Percentiles rank a stretch among this genome's conserved stretches.
Conservation (phyloP, 208 protist genomes). For the Spongospora subterranea region DNA sequence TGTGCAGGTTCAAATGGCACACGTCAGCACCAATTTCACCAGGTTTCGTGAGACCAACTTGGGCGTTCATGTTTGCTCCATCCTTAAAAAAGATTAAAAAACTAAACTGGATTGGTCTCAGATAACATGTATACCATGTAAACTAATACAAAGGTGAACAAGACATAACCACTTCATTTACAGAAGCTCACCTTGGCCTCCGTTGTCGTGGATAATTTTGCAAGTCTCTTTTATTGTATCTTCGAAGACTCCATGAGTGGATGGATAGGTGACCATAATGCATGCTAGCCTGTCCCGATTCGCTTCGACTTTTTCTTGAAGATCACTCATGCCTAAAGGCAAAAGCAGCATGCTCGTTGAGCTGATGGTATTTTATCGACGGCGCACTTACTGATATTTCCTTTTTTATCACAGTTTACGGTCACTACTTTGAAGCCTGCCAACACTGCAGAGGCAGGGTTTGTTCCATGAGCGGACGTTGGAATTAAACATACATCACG, state of each 20-base stretch:
- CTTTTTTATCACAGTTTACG: constrained; percentile 86
- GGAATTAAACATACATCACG: constrained; percentile 96
- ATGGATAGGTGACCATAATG: constrained; percentile 84
- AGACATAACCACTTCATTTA: not conserved
- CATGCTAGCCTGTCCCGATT: constrained; percentile 87
- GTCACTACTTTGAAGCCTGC: constrained; percentile 72
- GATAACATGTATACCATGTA: not conserved
- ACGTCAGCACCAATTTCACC: constrained; percentile 95
- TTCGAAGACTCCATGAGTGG: constrained; percentile 88
- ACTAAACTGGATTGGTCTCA: not conserved
- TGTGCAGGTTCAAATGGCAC: constrained; percentile 98
- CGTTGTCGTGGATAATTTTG: constrained; percentile 81
- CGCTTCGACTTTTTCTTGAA: constrained; percentile 84
- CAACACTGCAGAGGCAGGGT: constrained; percentile 94
- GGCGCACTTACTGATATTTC: constrained; percentile 70
- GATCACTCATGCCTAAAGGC: constrained; percentile 85
- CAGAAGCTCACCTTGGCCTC: constrained; percentile 61
- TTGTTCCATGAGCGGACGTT: constrained; percentile 95
- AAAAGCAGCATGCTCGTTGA: not conserved
- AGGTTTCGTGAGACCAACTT: constrained; percentile 89
- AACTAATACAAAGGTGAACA: not conserved
- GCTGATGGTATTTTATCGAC: not conserved
- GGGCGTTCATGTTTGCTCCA: constrained; percentile 97
- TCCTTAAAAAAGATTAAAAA: constrained; percentile 89
- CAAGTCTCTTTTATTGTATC: constrained; percentile 84